Evolutionary conservation across 306 rosid species (phyloP).

Genomic region (Trifolium dubium): DNA sequence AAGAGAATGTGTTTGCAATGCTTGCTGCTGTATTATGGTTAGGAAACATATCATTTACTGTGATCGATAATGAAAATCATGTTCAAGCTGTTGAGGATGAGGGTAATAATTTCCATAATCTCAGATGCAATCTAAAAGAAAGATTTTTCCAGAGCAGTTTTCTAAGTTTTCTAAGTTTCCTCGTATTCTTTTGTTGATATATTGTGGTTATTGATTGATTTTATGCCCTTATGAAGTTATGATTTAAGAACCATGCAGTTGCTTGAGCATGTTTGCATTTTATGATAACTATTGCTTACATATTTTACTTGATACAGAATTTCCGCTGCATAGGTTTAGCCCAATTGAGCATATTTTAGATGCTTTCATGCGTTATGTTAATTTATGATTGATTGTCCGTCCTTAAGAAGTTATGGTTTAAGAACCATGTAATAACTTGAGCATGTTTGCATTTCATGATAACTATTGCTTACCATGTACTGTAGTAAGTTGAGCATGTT

Average conservation of each 20-base stretch:
- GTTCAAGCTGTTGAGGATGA: constrained; percentile 83
- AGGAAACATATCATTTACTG: constrained; percentile 82
- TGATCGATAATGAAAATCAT: constrained; percentile 93
- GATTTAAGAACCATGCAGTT: background rate
- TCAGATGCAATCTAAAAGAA: constrained; percentile 11
- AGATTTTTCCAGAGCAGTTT: constrained; percentile 18
- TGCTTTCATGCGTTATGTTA: constrained; percentile 21
- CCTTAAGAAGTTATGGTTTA: constrained; percentile 10
- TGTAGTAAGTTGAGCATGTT: background rate
- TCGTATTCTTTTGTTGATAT: constrained; percentile 33
- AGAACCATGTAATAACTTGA: background rate
- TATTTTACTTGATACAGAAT: constrained; percentile 17
- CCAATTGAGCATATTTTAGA: background rate
- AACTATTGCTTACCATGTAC: constrained; percentile 5
- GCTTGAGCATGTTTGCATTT: constrained; percentile 14
- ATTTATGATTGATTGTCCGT: constrained; percentile 30
- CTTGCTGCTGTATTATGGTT: constrained; percentile 99
- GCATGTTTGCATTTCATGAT: constrained; percentile 16
- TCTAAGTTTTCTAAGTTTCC: constrained; percentile 30
- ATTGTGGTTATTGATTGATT: constrained; percentile 11
- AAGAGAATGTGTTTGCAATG: constrained; percentile 95
- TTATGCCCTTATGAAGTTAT: constrained; percentile 26
- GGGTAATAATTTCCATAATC: constrained; percentile 56
- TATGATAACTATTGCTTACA: constrained; percentile 2
- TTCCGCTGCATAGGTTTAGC: constrained; percentile 14